These are phyloP conservation scores for Yamadazyma aaseri DNA, from an alignment of 1,139 yeast species.

Conservation along the genomic window DNA sequence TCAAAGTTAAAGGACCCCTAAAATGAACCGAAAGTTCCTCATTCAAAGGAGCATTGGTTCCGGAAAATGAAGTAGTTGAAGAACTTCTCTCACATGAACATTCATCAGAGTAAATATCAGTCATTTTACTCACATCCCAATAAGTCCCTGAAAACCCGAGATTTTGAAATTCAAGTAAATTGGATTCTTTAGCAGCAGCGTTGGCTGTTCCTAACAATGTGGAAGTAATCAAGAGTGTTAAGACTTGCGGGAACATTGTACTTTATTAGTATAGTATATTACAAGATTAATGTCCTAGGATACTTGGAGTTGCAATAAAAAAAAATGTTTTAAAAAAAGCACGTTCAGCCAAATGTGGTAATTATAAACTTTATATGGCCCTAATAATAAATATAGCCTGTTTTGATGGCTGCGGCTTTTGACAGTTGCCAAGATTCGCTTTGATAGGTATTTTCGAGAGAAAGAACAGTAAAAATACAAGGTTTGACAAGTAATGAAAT, in stretches of 20 bases:
- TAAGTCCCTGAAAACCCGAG: constrained; percentile 83
- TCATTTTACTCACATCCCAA: constrained; percentile 64
- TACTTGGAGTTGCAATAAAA: no score
- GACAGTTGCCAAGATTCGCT: no score
- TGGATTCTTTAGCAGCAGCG: constrained; percentile 5
- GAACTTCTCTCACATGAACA: constrained; percentile 63
- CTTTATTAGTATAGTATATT: no score
- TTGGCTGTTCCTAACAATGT: constrained; percentile 1
- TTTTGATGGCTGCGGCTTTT: no score
- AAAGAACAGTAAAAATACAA: no score
- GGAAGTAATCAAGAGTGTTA: not conserved
- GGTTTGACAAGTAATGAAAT: not conserved
- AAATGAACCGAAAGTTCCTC: constrained; percentile 91
- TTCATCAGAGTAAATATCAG: constrained; percentile 44
- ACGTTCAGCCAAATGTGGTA: no score
- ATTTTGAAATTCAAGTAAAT: constrained; percentile 51
- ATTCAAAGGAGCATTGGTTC: constrained; percentile 76
- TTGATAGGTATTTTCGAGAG: no score
- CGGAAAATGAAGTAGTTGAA: constrained; percentile 56
- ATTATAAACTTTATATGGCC: no score
- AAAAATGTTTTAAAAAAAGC: not conserved
- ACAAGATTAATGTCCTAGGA: no score
- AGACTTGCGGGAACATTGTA: not conserved
- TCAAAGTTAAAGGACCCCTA: constrained; percentile 84
- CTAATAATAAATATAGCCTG: no score